Evolutionary conservation across 1,139 yeast genomes (phyloP), one percentile per base, ranked within the genome.

Genomic region (Saccharomycopsis hybrid): DNA sequence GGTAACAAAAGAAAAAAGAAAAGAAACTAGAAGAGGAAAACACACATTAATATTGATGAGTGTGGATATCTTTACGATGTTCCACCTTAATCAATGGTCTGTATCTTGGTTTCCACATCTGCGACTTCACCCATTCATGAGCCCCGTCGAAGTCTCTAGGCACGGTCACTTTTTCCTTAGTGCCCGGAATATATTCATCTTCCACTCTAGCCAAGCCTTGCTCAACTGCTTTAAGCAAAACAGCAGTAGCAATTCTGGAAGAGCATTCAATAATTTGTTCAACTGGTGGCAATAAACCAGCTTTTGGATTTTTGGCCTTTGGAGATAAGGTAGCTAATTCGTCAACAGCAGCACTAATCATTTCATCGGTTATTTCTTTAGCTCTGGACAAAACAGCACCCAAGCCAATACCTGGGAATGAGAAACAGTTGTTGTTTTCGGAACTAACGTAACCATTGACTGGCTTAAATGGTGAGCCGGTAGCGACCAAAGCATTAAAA

Each of bases 391-490:
- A 74, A 40, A 89, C 95, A 2, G 96, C 95, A 57, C 97, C 97
- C 53, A 90, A 74, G 43, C 97, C 97, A 62, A 90, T 88, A 65
- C 97, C 98, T 43, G 98, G 97, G 85, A 90, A 90, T 1, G 96
- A 82, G 69, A 89, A 88, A 71, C 97, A 89, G 72, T 90, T 90
- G 73, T 90, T 90, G 73, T 90, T 89, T 67, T 90, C 97, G 9
- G 96, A 86, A 57, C 90, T 89, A 56, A 75, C 79, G 65, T 80
- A 79, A 40, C 96, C 97, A 60, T 88, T 77, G 47, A 90, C 97
- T 11, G 96, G 95, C 55, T 77, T 80, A 73, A 92, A 92, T 35
- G 97, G 97, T n/a, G 97, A 90, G 25, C 97, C 97, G 1, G 97
- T 90, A 25, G 97, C 98, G 52, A 90, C 88, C 55, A 92, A 72